Evolutionary conservation across 495 filamentous ascomycete genomes (phyloP).

Genomic region (Penicillium manginii): DNA sequence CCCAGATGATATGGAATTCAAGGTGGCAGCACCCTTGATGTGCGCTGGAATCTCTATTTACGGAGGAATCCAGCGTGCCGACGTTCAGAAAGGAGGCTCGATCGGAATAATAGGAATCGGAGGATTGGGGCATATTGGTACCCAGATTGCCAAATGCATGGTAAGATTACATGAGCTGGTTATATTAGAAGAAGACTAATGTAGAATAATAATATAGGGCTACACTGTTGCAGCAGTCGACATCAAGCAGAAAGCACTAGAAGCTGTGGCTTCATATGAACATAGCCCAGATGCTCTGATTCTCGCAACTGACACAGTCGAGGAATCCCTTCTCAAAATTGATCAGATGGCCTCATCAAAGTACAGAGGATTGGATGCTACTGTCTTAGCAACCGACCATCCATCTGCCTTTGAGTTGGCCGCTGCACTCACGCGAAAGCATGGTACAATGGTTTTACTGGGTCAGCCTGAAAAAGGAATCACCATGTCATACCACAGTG

Average conservation of each 20-base stretch:
- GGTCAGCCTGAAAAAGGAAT: background rate
- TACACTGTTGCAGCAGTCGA: background rate
- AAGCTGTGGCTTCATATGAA: background rate
- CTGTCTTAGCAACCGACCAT: background rate
- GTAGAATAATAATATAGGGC: background rate
- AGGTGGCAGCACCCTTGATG: background rate
- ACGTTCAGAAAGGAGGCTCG: background rate
- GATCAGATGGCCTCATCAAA: background rate
- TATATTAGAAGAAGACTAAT: background rate
- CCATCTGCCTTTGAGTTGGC: background rate
- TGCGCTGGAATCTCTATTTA: background rate
- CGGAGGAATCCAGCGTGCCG: background rate
- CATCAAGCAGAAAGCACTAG: background rate
- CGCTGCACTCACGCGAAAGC: background rate
- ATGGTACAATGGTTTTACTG: background rate
- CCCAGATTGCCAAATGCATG: background rate
- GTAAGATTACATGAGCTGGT: background rate
- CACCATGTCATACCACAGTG: background rate
- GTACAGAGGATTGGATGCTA: background rate
- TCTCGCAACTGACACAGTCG: background rate
- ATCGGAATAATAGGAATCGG: background rate
- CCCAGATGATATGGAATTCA: background rate
- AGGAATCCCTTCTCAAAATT: background rate
- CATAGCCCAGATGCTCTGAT: background rate
- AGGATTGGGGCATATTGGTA: background rate